phyloP scores from a whole-genome alignment of 1,139 yeast genomes.

The Blastobotrys arbuscula region DNA sequence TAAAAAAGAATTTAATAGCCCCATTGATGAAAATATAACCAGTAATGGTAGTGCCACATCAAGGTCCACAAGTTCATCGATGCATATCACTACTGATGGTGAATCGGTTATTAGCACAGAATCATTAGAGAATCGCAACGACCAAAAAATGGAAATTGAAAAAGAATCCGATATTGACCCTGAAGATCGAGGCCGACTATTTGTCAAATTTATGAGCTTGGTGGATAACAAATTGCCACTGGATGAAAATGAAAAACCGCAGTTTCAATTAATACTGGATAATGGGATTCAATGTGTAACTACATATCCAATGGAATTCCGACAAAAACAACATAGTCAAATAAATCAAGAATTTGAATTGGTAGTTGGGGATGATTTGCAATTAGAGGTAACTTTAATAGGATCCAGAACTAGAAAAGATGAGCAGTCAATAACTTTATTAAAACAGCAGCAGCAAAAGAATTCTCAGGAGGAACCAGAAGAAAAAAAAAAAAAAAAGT shows the following conservation, averaged over 20 bases:
- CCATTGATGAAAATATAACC: not conserved
- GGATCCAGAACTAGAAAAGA: slow-evolving; percentile 23
- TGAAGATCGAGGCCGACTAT: slow-evolving; percentile 68
- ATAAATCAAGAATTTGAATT: slow-evolving; percentile 81
- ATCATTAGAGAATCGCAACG: not conserved
- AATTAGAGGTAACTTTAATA: slow-evolving; percentile 65
- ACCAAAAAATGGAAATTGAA: not conserved
- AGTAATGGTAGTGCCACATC: not conserved
- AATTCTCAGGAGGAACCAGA: slow-evolving; percentile 2
- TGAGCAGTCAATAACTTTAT: slow-evolving; percentile 10
- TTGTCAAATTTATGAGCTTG: slow-evolving; percentile 61
- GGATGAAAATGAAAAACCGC: slow-evolving; percentile 37
- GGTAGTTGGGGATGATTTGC: slow-evolving; percentile 56
- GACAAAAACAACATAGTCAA: slow-evolving; percentile 34
- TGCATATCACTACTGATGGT: not conserved
- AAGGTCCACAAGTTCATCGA: not conserved
- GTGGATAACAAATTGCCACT: slow-evolving; percentile 53
- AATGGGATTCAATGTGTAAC: slow-evolving; percentile 83
- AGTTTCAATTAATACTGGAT: slow-evolving; percentile 66
- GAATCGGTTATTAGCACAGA: not conserved
- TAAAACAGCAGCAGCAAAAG: slow-evolving; percentile 11
- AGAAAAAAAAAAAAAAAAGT: slow-evolving; percentile 16
- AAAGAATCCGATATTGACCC: slow-evolving; percentile 25
- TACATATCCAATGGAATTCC: slow-evolving; percentile 56
- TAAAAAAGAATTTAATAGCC: not conserved